Conservation (phyloP, 106 monocot genomes). For the Xerophyta viscosa region DNA sequence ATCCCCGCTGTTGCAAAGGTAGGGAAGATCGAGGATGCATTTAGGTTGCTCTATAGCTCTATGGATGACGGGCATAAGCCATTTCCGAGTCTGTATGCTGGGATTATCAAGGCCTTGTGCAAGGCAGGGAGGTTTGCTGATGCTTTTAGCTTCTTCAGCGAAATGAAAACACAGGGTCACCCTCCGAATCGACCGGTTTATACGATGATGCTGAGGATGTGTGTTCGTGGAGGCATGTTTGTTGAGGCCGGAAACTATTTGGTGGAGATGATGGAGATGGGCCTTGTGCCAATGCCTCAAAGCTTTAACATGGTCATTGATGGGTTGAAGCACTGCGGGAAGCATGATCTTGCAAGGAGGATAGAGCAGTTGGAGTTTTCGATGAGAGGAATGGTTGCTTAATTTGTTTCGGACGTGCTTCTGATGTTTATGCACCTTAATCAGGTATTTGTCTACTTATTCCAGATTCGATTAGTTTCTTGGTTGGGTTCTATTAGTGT, state of each 20-base stretch:
- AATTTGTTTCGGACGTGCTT: too few relatives aligned
- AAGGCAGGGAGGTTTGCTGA: constrained; percentile 73
- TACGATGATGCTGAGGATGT: constrained; percentile 95
- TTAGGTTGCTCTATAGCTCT: constrained; percentile 41
- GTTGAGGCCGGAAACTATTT: constrained; percentile 80
- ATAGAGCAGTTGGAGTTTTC: constrained; percentile 80
- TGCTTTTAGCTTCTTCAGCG: constrained; percentile 66
- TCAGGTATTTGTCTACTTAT: too few relatives aligned
- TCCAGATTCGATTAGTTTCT: too few relatives aligned
- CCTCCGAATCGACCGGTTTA: constrained; percentile 86
- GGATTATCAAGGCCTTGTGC: constrained; percentile 74
- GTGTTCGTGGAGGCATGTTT: constrained; percentile 67
- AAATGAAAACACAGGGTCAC: constrained; percentile 77
- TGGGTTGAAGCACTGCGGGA: constrained; percentile 80
- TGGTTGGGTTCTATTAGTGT: too few relatives aligned
- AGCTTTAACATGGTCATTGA: constrained; percentile 81
- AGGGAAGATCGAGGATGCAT: constrained; percentile 70
- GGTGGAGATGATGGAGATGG: constrained; percentile 87
- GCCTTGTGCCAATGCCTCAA: constrained; percentile 54
- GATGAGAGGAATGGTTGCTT: too few relatives aligned
- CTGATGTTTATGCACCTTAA: too few relatives aligned
- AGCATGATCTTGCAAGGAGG: constrained; percentile 72
- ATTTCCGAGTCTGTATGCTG: constrained; percentile 86
- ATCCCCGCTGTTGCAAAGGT: constrained; percentile 65
- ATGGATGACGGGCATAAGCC: constrained; percentile 76